Evolutionary conservation across 176 grass and related monocot genomes (phyloP).

Genomic region (Stipa capillata): DNA sequence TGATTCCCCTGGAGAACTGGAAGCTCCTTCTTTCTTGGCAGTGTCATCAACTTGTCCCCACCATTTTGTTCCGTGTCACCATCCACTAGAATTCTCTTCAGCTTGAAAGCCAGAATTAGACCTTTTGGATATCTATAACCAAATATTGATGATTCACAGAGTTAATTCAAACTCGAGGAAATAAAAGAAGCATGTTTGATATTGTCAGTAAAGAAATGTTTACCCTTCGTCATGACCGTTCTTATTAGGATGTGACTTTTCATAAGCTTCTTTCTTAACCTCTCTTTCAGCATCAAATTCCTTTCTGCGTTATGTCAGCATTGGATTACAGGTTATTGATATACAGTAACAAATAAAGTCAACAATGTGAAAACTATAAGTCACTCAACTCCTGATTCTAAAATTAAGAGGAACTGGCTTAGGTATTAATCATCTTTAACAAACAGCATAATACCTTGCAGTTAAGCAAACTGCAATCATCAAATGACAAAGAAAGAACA

Average conservation of each 20-base stretch:
- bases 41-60: slow-evolving; percentile 18
- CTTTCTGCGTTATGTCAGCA: slow-evolving; percentile 62
- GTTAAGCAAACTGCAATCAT: not conserved
- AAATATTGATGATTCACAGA: slow-evolving; percentile 13
- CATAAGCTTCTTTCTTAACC: slow-evolving; percentile 32
- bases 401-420: slow-evolving; percentile 2
- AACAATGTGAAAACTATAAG: not conserved
- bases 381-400: not conserved
- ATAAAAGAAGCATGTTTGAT: not conserved
- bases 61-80: slow-evolving; percentile 25
- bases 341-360: slow-evolving; percentile 1
- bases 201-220: slow-evolving; percentile 7
- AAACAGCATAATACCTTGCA: not conserved
- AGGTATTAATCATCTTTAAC: not conserved
- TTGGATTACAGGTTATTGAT: not conserved
- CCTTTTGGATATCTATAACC: slow-evolving; percentile 76
- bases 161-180: slow-evolving; percentile 2
- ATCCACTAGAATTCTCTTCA: slow-evolving; percentile 51
- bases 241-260: slow-evolving; percentile 33
- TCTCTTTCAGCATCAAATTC: slow-evolving; percentile 87
- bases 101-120: slow-evolving; percentile 75
- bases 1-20: slow-evolving; percentile 11
- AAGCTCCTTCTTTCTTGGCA: slow-evolving; percentile 23
- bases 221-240: slow-evolving; percentile 46
- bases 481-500: not conserved